These are phyloP conservation scores for Schizothecium vesticola DNA, from an alignment of 495 filamentous ascomycete species.

Conservation along the genomic window DNA sequence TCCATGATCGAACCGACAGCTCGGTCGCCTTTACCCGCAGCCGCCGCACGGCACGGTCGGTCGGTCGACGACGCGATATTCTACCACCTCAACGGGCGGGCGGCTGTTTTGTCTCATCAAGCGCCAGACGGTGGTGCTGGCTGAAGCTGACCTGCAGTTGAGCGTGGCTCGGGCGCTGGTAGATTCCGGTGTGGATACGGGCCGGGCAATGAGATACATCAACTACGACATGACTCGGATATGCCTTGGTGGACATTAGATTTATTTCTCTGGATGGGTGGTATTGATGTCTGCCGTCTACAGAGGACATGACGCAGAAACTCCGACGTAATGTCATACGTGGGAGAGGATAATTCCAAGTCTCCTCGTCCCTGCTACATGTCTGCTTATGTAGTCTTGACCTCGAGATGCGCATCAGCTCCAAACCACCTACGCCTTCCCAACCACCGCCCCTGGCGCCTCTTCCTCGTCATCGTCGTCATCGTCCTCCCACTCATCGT, in stretches of 20 bases:
- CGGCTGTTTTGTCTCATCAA: neutral
- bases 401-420: neutral
- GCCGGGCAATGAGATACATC: too few relatives aligned
- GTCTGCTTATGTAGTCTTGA: neutral
- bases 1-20: neutral
- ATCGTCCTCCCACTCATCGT: slow-evolving; percentile 42
- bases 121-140: neutral
- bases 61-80: neutral
- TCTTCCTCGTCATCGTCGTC: slow-evolving; percentile 15
- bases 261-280: neutral
- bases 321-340: neutral
- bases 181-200: neutral
- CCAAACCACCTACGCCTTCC: neutral
- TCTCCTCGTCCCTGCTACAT: neutral
- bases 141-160: neutral
- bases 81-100: neutral
- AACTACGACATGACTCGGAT: too few relatives aligned
- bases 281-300: too few relatives aligned
- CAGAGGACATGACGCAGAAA: neutral
- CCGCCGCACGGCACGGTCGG: neutral
- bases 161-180: neutral
- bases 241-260: neutral
- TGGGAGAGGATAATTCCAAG: neutral
- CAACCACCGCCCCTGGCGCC: neutral
- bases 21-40: neutral